Evolutionary conservation across 116 monocot genomes (phyloP).

Genomic region (Papilionanthe hybrid): DNA sequence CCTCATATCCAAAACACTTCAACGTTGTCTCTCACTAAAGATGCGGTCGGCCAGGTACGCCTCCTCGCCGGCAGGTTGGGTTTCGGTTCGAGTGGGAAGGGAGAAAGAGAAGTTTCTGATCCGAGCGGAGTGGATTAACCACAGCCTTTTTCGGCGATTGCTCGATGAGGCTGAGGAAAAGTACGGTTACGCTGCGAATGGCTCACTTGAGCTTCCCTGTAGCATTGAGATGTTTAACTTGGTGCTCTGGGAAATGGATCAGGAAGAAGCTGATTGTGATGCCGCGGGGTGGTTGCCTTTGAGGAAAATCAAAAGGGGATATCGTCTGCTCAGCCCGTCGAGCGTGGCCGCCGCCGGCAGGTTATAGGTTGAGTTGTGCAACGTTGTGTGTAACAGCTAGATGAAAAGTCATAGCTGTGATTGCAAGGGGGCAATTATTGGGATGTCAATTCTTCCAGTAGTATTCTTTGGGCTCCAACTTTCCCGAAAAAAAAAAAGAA

Average conservation of each 20-base stretch:
- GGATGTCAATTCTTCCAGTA: too few species aligned
- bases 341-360: not conserved
- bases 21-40: not conserved
- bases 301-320: not conserved
- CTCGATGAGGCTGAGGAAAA: conserved; percentile 19
- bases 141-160: conserved; percentile 15
- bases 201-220: conserved; percentile 24
- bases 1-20: conserved; percentile 3
- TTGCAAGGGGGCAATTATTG: too few species aligned
- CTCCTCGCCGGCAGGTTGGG: conserved; percentile 7
- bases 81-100: conserved; percentile 23
- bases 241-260: conserved; percentile 20
- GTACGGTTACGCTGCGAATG: conserved; percentile 17
- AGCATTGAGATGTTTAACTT: conserved; percentile 6
- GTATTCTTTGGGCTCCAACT: too few species aligned
- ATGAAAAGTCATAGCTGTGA: too few species aligned
- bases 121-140: conserved; percentile 21
- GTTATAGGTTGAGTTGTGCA: not conserved
- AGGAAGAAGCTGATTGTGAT: not conserved
- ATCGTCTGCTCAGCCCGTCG: not conserved
- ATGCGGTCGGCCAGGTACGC: too few species aligned
- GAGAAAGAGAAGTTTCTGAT: conserved; percentile 19
- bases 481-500: too few species aligned
- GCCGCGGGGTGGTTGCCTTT: not conserved
- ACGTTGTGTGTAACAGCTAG: too few species aligned